Percentiles rank a stretch among this genome's conserved stretches.
Conservation (phyloP, 2,329 filamentous ascomycete genomes). For the Ophiostoma sp. region DNA sequence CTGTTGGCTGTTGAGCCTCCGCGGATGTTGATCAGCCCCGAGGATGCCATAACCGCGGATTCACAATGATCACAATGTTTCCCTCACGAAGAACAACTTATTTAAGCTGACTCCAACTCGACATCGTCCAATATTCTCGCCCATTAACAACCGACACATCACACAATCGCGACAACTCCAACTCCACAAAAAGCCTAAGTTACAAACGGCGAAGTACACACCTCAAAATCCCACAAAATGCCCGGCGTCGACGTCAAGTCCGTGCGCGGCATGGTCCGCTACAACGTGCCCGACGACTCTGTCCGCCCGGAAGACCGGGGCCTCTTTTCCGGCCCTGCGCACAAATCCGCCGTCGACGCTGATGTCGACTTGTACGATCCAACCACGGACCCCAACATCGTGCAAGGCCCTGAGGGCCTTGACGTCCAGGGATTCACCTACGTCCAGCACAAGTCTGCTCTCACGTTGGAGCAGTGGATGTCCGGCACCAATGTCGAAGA, state of each 20-base stretch:
- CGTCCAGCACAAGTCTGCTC: neutral
- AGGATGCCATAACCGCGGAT: neutral
- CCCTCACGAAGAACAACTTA: neutral
- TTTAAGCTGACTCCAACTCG: neutral
- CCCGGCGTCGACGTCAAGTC: neutral
- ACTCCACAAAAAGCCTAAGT: neutral
- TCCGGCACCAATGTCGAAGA: conserved; percentile 10
- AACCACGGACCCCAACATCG: neutral
- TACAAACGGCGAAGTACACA: neutral
- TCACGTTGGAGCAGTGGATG: conserved; percentile 16
- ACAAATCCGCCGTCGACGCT: conserved; percentile 12
- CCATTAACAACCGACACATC: neutral
- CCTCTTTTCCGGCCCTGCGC: conserved; percentile 9
- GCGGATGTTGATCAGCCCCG: neutral
- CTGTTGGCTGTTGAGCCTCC: neutral
- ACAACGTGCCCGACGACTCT: conserved; percentile 16
- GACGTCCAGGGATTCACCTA: conserved; percentile 14
- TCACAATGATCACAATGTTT: neutral
- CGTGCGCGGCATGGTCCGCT: conserved; percentile 17
- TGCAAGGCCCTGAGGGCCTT: conserved; percentile 10
- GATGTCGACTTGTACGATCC: conserved; percentile 15
- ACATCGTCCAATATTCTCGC: neutral
- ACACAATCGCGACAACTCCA: neutral
- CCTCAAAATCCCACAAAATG: neutral
- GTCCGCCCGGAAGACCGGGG: conserved; percentile 4